These are phyloP conservation scores for Aaosphaeria arxii DNA, from an alignment of 2,329 filamentous ascomycete species.

Conservation along the genomic window DNA sequence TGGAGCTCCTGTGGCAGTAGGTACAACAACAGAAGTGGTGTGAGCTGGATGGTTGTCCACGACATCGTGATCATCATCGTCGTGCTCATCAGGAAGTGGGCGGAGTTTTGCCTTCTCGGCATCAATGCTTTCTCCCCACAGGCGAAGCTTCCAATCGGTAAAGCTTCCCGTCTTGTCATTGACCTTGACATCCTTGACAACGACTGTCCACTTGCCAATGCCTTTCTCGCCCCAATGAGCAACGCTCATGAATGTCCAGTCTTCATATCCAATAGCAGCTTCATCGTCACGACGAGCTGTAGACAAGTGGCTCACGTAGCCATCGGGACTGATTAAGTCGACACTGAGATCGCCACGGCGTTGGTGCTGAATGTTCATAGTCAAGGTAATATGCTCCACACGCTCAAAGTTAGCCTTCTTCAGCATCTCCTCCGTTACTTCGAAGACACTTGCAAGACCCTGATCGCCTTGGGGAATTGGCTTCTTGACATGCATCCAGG, in stretches of 20 bases:
- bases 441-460: conserved; percentile 76
- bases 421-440: conserved; percentile 78
- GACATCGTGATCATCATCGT: conserved; percentile 75
- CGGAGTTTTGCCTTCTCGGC: conserved; percentile 67
- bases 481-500: conserved; percentile 88
- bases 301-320: conserved; percentile 79
- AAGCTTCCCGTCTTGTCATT: conserved; percentile 79
- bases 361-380: conserved; percentile 91
- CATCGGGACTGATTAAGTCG: conserved; percentile 80
- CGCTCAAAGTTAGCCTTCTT: conserved; percentile 78
- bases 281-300: conserved; percentile 70
- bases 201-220: conserved; percentile 83
- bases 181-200: conserved; percentile 78
- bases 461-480: conserved; percentile 79
- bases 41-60: conserved; percentile 56
- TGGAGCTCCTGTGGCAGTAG: conserved; percentile 47
- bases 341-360: conserved; percentile 89
- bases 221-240: conserved; percentile 93
- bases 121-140: conserved; percentile 90
- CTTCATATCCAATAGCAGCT: conserved; percentile 68
- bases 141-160: conserved; percentile 86
- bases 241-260: conserved; percentile 99
- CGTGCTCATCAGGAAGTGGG: conserved; percentile 77
- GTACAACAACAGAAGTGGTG: conserved; percentile 55
- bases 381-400: conserved; percentile 92